Evolutionary conservation across 148 eudicot genomes (phyloP).

Genomic region (Arctostaphylos glauca): DNA sequence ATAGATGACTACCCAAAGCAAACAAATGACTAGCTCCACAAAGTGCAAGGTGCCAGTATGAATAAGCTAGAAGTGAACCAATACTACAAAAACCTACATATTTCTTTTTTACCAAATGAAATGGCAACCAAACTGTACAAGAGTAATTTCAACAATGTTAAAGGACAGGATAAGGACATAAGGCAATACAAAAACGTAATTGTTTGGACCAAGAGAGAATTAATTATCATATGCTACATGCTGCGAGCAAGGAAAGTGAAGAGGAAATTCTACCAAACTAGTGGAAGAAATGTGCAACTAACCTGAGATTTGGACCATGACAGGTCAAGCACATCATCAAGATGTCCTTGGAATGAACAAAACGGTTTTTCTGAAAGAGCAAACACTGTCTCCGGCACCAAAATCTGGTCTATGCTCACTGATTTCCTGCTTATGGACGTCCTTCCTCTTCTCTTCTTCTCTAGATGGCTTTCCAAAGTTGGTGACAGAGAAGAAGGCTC

Average conservation of each 20-base stretch:
- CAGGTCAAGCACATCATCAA: constrained; percentile 86
- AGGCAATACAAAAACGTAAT: background rate
- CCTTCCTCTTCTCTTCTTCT: constrained; percentile 80
- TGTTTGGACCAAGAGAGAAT: background rate
- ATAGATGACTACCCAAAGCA: constrained; percentile 4
- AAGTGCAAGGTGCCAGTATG: background rate
- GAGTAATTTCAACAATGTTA: constrained; percentile 1
- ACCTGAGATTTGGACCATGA: constrained; percentile 99
- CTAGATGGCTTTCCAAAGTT: constrained; percentile 44
- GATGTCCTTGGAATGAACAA: constrained; percentile 89
- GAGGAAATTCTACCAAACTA: background rate
- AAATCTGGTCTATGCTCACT: constrained; percentile 60
- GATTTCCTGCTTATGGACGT: constrained; percentile 82
- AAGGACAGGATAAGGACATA: background rate
- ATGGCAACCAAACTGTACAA: background rate
- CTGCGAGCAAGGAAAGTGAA: background rate
- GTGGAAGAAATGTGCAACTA: constrained; percentile 23
- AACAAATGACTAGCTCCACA: background rate
- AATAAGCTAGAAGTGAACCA: background rate
- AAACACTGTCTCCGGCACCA: constrained; percentile 78
- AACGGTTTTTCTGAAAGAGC: constrained; percentile 85
- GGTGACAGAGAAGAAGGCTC: constrained; percentile 55
- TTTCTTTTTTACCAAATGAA: constrained; percentile 2
- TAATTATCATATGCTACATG: background rate
- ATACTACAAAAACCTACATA: background rate